Conservation (phyloP, 2,329 filamentous ascomycete species). For the Cladosporium sp. region DNA sequence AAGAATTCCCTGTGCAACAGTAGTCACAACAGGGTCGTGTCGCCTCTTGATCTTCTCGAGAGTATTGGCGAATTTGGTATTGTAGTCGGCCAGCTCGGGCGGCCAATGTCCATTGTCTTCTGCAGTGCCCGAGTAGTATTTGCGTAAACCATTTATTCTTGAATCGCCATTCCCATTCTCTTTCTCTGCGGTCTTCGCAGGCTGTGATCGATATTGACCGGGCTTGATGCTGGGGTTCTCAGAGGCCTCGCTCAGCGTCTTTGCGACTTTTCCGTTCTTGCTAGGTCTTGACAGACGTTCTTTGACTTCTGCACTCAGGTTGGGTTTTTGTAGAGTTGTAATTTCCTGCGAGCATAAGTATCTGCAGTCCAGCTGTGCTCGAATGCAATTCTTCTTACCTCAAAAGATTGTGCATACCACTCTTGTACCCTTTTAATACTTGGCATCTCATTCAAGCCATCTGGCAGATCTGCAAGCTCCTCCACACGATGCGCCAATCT, state of each 20-base stretch:
- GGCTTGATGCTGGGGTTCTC: slow-evolving; percentile 84
- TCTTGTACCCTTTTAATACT: slow-evolving; percentile 93
- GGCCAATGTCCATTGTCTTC: slow-evolving; percentile 90
- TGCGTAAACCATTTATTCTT: slow-evolving; percentile 47
- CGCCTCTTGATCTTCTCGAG: slow-evolving; percentile 91
- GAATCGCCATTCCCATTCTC: slow-evolving; percentile 35
- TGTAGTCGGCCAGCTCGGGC: slow-evolving; percentile 89
- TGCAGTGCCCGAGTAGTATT: slow-evolving; percentile 81
- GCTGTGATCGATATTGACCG: slow-evolving; percentile 69
- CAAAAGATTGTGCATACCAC: slow-evolving; percentile 99
- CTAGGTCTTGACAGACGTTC: slow-evolving; percentile 70
- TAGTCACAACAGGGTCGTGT: slow-evolving; percentile 96
- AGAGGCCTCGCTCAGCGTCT: slow-evolving; percentile 75
- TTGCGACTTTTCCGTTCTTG: slow-evolving; percentile 54
- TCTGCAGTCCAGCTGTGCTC: slow-evolving; percentile 8
- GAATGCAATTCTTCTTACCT: slow-evolving; percentile 57
- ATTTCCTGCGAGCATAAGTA: slow-evolving; percentile 66
- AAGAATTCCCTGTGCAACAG: slow-evolving; percentile 93
- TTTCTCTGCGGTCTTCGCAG: slow-evolving; percentile 10
- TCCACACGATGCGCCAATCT: slow-evolving; percentile 93
- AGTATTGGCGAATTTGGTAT: slow-evolving; percentile 81
- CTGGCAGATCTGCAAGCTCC: slow-evolving; percentile 85
- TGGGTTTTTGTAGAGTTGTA: slow-evolving; percentile 75
- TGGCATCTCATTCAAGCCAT: slow-evolving; percentile 96
- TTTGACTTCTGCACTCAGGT: slow-evolving; percentile 69